Percentiles rank a stretch among this genome's conserved stretches.
Evolutionary conservation across 257 asterid genomes (phyloP).

Genomic region (Fraxinus pennsylvanica): DNA sequence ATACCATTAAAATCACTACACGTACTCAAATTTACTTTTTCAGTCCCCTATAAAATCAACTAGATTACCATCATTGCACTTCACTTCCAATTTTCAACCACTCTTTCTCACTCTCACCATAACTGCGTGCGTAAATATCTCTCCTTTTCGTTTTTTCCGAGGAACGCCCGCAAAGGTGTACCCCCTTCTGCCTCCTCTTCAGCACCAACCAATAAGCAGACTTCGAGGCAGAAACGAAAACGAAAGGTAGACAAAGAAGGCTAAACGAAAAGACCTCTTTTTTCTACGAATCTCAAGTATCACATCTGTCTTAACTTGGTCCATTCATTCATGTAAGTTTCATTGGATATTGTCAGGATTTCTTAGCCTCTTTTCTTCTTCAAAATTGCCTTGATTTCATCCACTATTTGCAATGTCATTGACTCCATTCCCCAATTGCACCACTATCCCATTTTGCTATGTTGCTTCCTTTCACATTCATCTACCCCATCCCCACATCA

Average conservation of each 20-base stretch:
- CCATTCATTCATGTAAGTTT: slow-evolving; percentile 41
- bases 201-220: slow-evolving; percentile 23
- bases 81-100: background rate
- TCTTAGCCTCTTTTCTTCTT: slow-evolving; percentile 3
- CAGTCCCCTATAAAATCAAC: slow-evolving; percentile 16
- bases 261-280: background rate
- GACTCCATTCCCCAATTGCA: slow-evolving; percentile 25
- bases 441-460: background rate
- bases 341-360: slow-evolving; percentile 3
- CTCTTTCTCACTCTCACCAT: background rate
- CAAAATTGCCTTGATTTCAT: slow-evolving; percentile 20
- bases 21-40: background rate
- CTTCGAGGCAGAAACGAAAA: slow-evolving; percentile 13
- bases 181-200: slow-evolving; percentile 9
- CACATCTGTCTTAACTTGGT: slow-evolving; percentile 3
- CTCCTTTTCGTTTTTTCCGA: slow-evolving; percentile 39
- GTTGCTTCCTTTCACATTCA: slow-evolving; percentile 12
- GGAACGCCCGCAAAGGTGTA: slow-evolving; percentile 27
- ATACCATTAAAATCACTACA: background rate
- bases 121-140: slow-evolving; percentile 19
- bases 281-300: slow-evolving; percentile 2
- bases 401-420: slow-evolving; percentile 32
- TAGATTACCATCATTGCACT: slow-evolving; percentile 6
- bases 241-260: slow-evolving; percentile 21
- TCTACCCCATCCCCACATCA: background rate